A percentile compares a stretch with the other conserved stretches of the same genome.
Evolutionary conservation across 2,329 filamentous ascomycete genomes (phyloP).

Genomic region (Hymenoscyphus fructigenus): DNA sequence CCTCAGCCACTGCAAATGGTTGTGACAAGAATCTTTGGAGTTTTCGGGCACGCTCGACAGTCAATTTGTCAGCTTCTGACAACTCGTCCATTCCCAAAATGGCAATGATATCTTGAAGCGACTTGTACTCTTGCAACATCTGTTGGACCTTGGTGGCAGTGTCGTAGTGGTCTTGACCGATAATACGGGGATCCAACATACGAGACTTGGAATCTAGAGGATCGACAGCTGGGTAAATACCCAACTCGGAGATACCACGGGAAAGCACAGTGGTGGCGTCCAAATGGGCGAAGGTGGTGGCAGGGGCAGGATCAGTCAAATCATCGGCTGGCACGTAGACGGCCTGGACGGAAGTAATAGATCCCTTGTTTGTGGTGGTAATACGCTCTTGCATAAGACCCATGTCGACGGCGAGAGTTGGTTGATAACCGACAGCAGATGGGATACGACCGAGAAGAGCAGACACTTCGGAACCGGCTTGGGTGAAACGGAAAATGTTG

Average conservation of each 20-base stretch:
- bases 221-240: constrained; percentile 99
- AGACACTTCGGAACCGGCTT: constrained; percentile 99
- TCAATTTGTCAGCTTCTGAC: constrained; percentile 98
- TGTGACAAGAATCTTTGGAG: constrained; percentile 99
- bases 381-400: constrained; percentile 99
- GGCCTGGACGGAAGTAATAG: constrained; percentile 99
- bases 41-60: constrained; percentile 99
- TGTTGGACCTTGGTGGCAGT: constrained; percentile 94
- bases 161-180: constrained; percentile 97
- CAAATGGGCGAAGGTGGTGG: constrained; percentile 99
- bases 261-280: constrained; percentile 99
- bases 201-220: constrained; percentile 99
- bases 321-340: constrained; percentile 99
- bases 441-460: constrained; percentile 98
- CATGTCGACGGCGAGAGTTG: constrained; percentile 98
- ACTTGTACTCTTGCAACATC: constrained; percentile 99
- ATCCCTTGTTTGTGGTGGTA: constrained; percentile 98
- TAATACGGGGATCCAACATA: constrained; percentile 98
- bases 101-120: constrained; percentile 99
- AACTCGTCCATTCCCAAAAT: constrained; percentile 99
- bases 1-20: constrained; percentile 86
- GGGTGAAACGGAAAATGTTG: constrained; percentile 99
- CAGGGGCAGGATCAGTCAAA: constrained; percentile 99
- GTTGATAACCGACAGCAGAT: constrained; percentile 99
- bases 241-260: constrained; percentile 99